Conservation (phyloP, 805 yeast species). For the Metschnikowia bowlesiae region DNA sequence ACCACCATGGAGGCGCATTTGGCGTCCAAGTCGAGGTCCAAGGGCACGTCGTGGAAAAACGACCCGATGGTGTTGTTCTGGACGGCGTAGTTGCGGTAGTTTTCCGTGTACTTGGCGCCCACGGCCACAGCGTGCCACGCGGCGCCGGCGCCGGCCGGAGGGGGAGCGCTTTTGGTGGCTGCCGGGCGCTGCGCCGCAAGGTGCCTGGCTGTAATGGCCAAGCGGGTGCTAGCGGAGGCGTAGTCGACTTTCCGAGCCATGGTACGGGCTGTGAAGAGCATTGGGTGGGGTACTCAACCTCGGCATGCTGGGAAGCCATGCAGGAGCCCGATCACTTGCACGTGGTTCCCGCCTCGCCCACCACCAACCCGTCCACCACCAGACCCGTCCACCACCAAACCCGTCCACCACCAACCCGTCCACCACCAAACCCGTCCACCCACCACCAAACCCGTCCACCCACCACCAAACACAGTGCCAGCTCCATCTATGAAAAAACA, state of each 20-base stretch:
- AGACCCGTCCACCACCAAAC: too few species aligned
- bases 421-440: too few species aligned
- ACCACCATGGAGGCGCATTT: conserved; percentile 68
- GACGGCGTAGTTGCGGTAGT: conserved; percentile 42
- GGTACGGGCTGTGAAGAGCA: background rate
- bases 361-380: too few species aligned
- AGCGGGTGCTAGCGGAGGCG: conserved; percentile 6
- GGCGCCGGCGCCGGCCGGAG: background rate
- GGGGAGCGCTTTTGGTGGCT: background rate
- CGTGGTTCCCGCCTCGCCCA: background rate
- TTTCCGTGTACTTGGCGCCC: conserved; percentile 34
- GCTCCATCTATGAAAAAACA: too few species aligned
- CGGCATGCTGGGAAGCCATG: background rate
- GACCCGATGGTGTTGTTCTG: conserved; percentile 46
- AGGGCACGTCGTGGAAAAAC: conserved; percentile 69
- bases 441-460: too few species aligned
- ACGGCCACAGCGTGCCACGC: conserved; percentile 4
- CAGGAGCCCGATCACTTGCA: background rate
- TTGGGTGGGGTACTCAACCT: background rate
- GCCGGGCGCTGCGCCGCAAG: background rate
- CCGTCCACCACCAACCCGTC: too few species aligned
- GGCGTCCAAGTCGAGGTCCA: conserved; percentile 39
- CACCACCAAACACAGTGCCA: too few species aligned
- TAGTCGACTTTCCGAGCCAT: background rate
- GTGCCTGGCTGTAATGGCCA: conserved; percentile 10